phyloP scores from a whole-genome alignment of 2,329 filamentous ascomycete genomes.

The Fusarium camptoceras region DNA sequence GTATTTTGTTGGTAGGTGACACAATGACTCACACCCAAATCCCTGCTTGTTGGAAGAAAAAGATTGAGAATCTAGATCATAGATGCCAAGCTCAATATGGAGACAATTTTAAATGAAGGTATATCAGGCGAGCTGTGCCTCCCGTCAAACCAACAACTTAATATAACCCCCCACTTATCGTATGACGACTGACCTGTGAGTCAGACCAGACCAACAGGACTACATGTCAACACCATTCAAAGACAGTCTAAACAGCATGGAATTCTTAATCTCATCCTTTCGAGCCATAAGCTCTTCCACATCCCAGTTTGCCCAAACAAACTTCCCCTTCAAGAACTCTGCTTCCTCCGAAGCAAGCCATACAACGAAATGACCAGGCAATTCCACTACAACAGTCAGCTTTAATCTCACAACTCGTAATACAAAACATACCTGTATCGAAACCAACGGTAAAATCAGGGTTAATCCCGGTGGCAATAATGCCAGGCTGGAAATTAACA shows the following conservation, averaged over 20 bases:
- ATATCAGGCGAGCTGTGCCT: not conserved
- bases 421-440: not conserved
- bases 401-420: rapidly evolving
- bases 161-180: not conserved
- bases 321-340: not conserved
- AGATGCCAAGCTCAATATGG: not conserved
- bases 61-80: too few relatives aligned
- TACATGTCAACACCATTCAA: conserved; percentile 2
- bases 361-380: conserved; percentile 20
- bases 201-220: not conserved
- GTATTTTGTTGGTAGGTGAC: too few relatives aligned
- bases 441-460: not conserved
- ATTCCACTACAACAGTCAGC: not conserved
- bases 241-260: not conserved
- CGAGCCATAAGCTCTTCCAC: not conserved
- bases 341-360: conserved; percentile 20
- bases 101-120: not conserved
- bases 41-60: too few relatives aligned
- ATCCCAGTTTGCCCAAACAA: conserved; percentile 9
- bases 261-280: not conserved
- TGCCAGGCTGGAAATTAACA: conserved; percentile 56
- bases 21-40: not conserved
- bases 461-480: conserved; percentile 53
- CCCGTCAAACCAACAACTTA: not conserved
- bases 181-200: not conserved